Evolutionary conservation across 2,329 filamentous ascomycete species (phyloP).

Genomic region (Remersonia thermophila): DNA sequence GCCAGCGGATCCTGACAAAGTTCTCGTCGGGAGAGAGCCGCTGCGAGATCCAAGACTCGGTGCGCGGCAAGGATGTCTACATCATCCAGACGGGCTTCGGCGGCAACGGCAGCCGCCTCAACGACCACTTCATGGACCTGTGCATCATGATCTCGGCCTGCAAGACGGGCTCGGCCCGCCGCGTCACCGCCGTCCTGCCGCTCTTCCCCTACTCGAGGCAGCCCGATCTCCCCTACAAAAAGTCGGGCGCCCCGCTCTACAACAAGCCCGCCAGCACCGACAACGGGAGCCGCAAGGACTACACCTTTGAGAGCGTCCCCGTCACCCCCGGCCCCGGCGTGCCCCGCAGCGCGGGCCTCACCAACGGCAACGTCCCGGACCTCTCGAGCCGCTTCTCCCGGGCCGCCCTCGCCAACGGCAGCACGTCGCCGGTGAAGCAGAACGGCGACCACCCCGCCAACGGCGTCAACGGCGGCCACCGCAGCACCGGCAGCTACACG

Average conservation of each 20-base stretch:
- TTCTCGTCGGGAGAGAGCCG: conserved; percentile 91
- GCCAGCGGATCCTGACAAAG: conserved; percentile 74
- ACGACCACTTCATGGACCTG: conserved; percentile 92
- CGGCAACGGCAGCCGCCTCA: conserved; percentile 63
- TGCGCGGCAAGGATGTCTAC: conserved; percentile 96
- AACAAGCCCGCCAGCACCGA: conserved; percentile 44
- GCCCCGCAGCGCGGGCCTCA: conserved; percentile 51
- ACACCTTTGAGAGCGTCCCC: conserved; percentile 87
- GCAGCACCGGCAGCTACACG: conserved; percentile 29
- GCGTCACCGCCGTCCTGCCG: conserved; percentile 86
- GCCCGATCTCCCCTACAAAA: conserved; percentile 94
- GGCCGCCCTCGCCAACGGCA: conserved; percentile 43
- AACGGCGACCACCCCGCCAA: conserved; percentile 6
- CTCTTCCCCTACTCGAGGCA: conserved; percentile 96
- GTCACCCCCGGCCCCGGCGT: conserved; percentile 67
- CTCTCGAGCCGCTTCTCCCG: conserved; percentile 64
- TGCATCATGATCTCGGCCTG: conserved; percentile 98
- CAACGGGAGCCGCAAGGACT: conserved; percentile 37
- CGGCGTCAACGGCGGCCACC: background rate
- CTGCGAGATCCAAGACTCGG: conserved; percentile 90
- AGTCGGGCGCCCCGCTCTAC: conserved; percentile 75
- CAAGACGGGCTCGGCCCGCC: conserved; percentile 69
- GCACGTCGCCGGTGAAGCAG: conserved; percentile 10
- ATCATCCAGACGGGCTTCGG: conserved; percentile 75
- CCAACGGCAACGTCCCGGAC: conserved; percentile 48